Evolutionary conservation across 495 filamentous ascomycete species (phyloP), one percentile per base, ranked within the genome.

Genomic region (Neurospora sublineolata): DNA sequence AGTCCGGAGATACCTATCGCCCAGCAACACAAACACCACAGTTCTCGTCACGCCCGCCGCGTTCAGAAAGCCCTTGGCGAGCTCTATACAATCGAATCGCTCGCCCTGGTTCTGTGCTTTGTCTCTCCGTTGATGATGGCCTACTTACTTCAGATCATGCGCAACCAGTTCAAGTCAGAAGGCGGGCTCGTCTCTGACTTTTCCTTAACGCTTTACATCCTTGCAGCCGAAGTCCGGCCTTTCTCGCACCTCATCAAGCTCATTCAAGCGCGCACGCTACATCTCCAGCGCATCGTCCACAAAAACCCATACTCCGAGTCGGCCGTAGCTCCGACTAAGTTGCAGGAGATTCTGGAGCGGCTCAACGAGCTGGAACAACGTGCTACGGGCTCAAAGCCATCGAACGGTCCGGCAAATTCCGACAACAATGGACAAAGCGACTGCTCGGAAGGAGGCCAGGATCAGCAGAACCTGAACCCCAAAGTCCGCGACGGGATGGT

Each of bases 161-260:
- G 94, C 16, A 83, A 82, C 27, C 90, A 92, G 60, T 87, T 98
- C 10, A 93, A 91, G 3, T 93, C 92, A 0, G 93, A 95, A 79
- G 92, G 93, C 3, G 52, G 52, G 52, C 83, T 97, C 16, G 91
- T 97, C 18, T 96, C 93, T 3, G 90, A 95, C 77, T 95, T 93
- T 80, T 97, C 97, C 80, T 86, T 99, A 68, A 93, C 91, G n/a
- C 92, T 98, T 73, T 98, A 97, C 80, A 83, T 97, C 12, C 86
- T 97, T 9, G 94, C 92, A 12, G 90, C 95, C 10, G 94, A 98
- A 78, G 80, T 97, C 23, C 88, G 90, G 3, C 95, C 96, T 3
- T 76, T 91, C 69, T 87, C 91, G 3, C 94, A 97, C 75, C 81
- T 94, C 37, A 87, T 97, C 71, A 92, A 89, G 77, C 86, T 97